These are phyloP conservation scores for Maudiozyma pseudohumilis DNA, from an alignment of 805 yeast genomes.

Conservation along the genomic window DNA sequence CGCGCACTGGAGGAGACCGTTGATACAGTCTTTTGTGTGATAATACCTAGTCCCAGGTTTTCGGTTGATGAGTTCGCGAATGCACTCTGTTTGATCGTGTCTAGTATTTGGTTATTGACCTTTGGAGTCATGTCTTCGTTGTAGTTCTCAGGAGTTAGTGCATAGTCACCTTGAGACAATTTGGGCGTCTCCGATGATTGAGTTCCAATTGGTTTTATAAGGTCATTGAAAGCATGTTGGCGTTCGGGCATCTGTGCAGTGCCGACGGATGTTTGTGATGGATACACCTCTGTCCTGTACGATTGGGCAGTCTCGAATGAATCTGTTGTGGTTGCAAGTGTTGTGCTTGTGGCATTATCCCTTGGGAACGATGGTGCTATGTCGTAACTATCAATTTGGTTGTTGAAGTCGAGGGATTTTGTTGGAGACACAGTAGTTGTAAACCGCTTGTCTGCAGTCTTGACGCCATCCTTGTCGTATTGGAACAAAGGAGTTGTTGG, in stretches of 20 bases:
- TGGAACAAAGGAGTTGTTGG: constrained; percentile 7
- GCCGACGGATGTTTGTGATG: not conserved
- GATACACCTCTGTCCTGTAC: not conserved
- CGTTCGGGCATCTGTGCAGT: too few species aligned
- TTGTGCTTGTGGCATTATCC: not conserved
- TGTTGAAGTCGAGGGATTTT: constrained; percentile 5
- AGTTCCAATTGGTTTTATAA: not conserved
- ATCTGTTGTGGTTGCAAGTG: constrained; percentile 3
- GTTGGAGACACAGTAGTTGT: constrained; percentile 11
- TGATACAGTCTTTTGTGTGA: not conserved
- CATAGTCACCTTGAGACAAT: not conserved
- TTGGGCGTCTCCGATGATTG: not conserved
- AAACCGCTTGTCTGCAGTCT: not conserved
- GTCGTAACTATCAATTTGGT: not conserved
- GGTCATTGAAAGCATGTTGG: not conserved
- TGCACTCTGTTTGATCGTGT: not conserved
- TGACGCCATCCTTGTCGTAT: not conserved
- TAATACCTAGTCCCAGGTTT: constrained; percentile 1
- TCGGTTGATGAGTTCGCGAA: not conserved
- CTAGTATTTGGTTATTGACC: not conserved
- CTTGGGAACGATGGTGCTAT: not conserved
- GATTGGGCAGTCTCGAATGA: constrained; percentile 8
- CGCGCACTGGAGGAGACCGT: too few species aligned
- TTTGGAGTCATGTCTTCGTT: not conserved
- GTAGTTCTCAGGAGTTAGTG: not conserved